A percentile compares a stretch with the other conserved stretches of the same genome.
phyloP scores from a whole-genome alignment of 805 yeast species.

The Kazachstania africana region DNA sequence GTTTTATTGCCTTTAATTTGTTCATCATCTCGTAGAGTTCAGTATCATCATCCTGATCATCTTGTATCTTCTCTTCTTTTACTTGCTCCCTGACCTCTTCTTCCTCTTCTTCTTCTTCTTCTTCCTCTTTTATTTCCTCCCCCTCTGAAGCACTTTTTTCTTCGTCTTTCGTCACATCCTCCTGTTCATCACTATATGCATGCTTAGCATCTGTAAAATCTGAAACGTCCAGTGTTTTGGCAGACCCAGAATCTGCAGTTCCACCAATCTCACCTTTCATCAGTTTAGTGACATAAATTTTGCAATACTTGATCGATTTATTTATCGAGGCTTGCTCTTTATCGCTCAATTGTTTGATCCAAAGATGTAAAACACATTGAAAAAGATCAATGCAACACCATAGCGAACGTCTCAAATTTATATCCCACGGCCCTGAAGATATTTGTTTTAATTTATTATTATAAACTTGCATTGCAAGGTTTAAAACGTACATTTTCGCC shows the following conservation, averaged over 20 bases:
- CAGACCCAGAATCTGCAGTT: not conserved
- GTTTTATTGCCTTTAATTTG: not conserved
- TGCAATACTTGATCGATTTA: slow-evolving; percentile 20
- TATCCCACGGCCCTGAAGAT: slow-evolving; percentile 37
- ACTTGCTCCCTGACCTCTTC: not conserved
- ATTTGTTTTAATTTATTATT: slow-evolving; percentile 33
- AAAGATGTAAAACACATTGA: slow-evolving; percentile 11
- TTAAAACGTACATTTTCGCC: slow-evolving; percentile 42
- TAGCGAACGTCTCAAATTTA: slow-evolving; percentile 14
- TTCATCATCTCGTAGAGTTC: slow-evolving; percentile 1
- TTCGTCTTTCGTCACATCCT: no score
- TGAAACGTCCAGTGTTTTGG: not conserved
- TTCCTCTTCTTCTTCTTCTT: not conserved
- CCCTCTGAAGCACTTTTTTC: not conserved
- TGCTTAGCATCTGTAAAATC: no score
- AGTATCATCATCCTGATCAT: not conserved
- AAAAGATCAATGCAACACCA: slow-evolving; percentile 25
- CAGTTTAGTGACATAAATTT: slow-evolving; percentile 17
- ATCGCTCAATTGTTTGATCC: slow-evolving; percentile 11
- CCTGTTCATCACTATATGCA: no score
- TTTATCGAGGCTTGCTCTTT: slow-evolving; percentile 7
- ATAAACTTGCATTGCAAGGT: slow-evolving; percentile 49
- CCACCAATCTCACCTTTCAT: slow-evolving; percentile 16
- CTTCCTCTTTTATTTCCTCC: not conserved
- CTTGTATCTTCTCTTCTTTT: not conserved